Evolutionary conservation across 306 rosid species (phyloP), one percentile per base, ranked within the genome.

Genomic region (Sphenostylis stenocarpa): DNA sequence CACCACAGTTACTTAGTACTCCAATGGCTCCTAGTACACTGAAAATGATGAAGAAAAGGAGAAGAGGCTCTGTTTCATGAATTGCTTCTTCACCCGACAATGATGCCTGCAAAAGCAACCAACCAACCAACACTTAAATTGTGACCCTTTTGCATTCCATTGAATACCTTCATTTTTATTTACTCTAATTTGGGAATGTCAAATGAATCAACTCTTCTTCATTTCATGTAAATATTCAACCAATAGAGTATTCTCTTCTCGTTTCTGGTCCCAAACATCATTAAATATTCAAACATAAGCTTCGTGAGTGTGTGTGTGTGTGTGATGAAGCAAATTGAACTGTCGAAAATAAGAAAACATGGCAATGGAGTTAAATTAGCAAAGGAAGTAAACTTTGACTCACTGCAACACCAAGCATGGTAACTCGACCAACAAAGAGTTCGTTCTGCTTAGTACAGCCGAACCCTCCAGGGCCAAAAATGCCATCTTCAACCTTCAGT

Each of bases 11-110:
- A 34, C 97, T 97, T 8, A 95, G 68, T 48, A 90, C 97, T 84
- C 97, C 98, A 28, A 94, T 94, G 90, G 98, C 98, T 89, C 98
- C 98, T 14, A 94, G 87, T 0, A 94, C 81, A 1, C 97, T 94
- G 85, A 94, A 94, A 16, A 94, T 89, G 81, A 92, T 94, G 90
- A 94, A 90, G 81, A 94, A 94, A 5, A 94, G 92, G 38, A 92
- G 97, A 70, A 94, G 96, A 3, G 98, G 98, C 63, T 94, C 98
- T 0, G 98, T 97, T 80, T 95, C 98, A 75, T 90, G 89, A 3
- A 95, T 15, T 53, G 39, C 98, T 78, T 95, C 98, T 78, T 95
- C 98, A 57, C 98, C 97, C 77, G 92, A 77, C 24, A 92, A 9
- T 29, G 98, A 89, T 76, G 97, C 98, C 98, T 95, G 84, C 77